Evolutionary conservation across 257 asterid species (phyloP), one percentile per base, ranked within the genome.

Genomic region (Eustoma russellianum): DNA sequence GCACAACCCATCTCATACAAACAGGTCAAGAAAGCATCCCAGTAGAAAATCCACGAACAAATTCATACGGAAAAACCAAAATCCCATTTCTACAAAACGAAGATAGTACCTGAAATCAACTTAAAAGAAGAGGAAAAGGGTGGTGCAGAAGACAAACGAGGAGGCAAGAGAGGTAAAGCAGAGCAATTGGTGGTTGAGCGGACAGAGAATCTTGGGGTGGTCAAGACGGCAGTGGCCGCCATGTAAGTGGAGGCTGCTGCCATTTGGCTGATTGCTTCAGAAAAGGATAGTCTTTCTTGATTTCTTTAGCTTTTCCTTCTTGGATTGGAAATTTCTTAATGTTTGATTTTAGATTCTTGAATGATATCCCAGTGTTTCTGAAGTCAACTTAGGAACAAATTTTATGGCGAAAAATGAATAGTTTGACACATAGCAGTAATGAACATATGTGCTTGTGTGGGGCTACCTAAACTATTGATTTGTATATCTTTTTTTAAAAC

Each of bases 201-300:
- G 55, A 75, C 72, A 13, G 82, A 78, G 55, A 76, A 72, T 53
- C 83, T 70, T 61, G 83, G 73, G 50, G 76, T 47, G 65, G 79
- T 72, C 51, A 81, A 82, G 82, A 87, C 87, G 66, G 91, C 75
- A 69, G 95, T 87, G 70, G 80, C 82, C 50, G 91, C 85, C 70
- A 88, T 76, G 75, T 88, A 78, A 77, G 95, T 88, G 76, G 89
- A 17, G 33, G 53, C 53, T 49, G 33, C 82, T 80, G 91, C 88
- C 80, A 68, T 65, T 69, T 55, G 66, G 59, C 71, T 44, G 69
- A 67, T 56, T 38, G 30, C 30, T 11, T 38, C 24, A 33, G 45
- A 53, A 7, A 38, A 11, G 9, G 43, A 38, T 38, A 38, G 7
- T 38, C 43, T 38, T 38, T 38, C 2, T 38, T 38, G 43, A 7